Conservation (phyloP, 805 yeast species). For the Candida lessepsii region DNA sequence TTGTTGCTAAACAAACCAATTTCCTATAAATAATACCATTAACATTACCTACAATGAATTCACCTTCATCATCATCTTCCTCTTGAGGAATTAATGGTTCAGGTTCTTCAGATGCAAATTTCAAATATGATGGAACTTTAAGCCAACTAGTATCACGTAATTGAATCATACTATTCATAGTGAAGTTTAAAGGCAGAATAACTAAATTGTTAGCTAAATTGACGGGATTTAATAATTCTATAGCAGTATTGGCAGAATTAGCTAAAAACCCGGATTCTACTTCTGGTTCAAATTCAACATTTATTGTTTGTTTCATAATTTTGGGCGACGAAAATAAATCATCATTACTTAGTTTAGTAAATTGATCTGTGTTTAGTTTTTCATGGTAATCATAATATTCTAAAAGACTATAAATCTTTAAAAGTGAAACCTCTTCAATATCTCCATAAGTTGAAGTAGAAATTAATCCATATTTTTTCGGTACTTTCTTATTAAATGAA, state of each 20-base stretch:
- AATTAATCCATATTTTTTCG: slow-evolving; percentile 35
- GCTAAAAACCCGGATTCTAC: slow-evolving; percentile 8
- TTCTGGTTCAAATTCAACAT: slow-evolving; percentile 13
- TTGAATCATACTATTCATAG: slow-evolving; percentile 33
- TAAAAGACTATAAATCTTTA: slow-evolving; percentile 29
- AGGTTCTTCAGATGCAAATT: slow-evolving; percentile 7
- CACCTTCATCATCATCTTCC: slow-evolving; percentile 20
- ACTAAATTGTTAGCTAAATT: slow-evolving; percentile 36
- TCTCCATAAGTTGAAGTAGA: slow-evolving; percentile 13
- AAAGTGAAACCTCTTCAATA: slow-evolving; percentile 12
- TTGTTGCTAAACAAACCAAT: slow-evolving; percentile 23
- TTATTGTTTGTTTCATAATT: slow-evolving; percentile 13
- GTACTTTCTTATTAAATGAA: slow-evolving; percentile 22
- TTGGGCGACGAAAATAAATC: slow-evolving; percentile 17
- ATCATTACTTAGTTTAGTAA: slow-evolving; percentile 17
- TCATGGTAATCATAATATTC: slow-evolving; percentile 32
- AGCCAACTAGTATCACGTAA: slow-evolving; percentile 18
- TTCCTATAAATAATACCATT: slow-evolving; percentile 21
- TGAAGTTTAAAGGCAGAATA: slow-evolving; percentile 36
- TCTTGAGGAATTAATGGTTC: slow-evolving; percentile 13
- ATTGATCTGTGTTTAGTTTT: slow-evolving; percentile 19
- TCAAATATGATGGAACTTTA: slow-evolving; percentile 19
- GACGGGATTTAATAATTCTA: slow-evolving; percentile 33
- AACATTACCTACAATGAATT: slow-evolving; percentile 25
- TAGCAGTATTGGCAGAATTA: slow-evolving; percentile 19